phyloP scores from a whole-genome alignment of 257 asterid genomes.

The Solanum medicagineum region DNA sequence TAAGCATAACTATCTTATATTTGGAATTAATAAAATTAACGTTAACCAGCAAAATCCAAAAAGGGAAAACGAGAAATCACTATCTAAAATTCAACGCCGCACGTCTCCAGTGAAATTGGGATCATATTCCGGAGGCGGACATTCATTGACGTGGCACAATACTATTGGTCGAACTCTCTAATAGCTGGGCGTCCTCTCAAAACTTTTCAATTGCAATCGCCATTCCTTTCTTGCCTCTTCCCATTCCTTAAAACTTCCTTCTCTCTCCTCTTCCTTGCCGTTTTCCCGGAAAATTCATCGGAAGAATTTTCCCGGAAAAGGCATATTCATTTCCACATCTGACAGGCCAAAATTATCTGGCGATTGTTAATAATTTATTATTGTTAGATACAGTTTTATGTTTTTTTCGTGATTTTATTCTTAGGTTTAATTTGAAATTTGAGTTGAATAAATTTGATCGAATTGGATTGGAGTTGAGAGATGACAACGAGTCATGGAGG shows the following conservation, averaged over 20 bases:
- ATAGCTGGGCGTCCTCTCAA: background rate
- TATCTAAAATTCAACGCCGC: background rate
- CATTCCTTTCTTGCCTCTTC: background rate
- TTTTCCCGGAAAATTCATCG: conserved; percentile 3
- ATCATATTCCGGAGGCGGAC: background rate
- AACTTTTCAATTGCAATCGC: background rate
- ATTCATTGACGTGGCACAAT: background rate
- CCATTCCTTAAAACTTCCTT: background rate
- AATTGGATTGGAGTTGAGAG: background rate
- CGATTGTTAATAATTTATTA: background rate
- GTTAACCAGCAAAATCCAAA: too few relatives aligned
- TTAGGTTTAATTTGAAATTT: background rate
- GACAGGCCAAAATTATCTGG: background rate
- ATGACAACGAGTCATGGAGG: conserved; percentile 13
- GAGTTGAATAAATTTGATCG: background rate
- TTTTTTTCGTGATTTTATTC: background rate
- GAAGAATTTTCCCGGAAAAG: background rate
- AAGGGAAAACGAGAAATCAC: too few relatives aligned
- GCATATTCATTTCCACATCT: background rate
- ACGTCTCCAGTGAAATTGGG: background rate
- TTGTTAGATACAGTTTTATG: background rate
- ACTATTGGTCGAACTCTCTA: background rate
- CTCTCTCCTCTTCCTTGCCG: background rate
- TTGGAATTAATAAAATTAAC: too few relatives aligned
- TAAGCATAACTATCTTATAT: too few relatives aligned